Conservation (phyloP, 106 monocot genomes). For the Dendrobium chrysotoxum region DNA sequence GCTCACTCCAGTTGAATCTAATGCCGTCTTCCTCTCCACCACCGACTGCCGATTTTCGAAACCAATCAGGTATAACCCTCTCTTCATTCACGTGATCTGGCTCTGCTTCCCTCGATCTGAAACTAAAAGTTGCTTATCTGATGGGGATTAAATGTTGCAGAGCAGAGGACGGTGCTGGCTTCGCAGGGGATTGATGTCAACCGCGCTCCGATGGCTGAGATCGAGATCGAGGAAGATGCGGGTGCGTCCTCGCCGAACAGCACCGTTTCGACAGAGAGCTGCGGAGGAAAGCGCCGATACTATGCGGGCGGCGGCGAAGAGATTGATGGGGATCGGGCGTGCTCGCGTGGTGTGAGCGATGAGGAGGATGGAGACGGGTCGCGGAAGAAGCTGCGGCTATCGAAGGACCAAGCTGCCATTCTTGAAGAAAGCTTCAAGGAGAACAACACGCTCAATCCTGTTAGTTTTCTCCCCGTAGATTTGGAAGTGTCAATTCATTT, state of each 20-base stretch:
- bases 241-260: constrained; percentile 11
- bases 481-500: neutral
- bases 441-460: constrained; percentile 78
- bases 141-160: neutral
- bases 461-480: constrained; percentile 15
- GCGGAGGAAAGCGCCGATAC: constrained; percentile 1
- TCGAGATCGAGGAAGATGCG: neutral
- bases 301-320: constrained; percentile 21
- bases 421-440: constrained; percentile 81
- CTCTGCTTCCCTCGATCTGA: neutral
- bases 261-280: constrained; percentile 8
- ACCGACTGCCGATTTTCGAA: neutral
- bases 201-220: constrained; percentile 8
- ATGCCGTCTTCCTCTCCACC: constrained; percentile 4
- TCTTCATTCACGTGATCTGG: neutral
- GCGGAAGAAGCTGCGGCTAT: constrained; percentile 75
- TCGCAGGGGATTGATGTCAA: constrained; percentile 19
- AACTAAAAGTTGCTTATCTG: neutral
- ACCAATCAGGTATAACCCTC: neutral
- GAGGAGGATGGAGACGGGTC: constrained; percentile 57
- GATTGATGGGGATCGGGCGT: constrained; percentile 12
- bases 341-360: constrained; percentile 21
- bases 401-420: constrained; percentile 61
- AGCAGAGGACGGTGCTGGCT: neutral
- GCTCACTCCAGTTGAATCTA: constrained; percentile 8